Base-by-base conservation (phyloP, 2,329 filamentous ascomycete genomes). In the Akanthomyces muscarius region DNA sequence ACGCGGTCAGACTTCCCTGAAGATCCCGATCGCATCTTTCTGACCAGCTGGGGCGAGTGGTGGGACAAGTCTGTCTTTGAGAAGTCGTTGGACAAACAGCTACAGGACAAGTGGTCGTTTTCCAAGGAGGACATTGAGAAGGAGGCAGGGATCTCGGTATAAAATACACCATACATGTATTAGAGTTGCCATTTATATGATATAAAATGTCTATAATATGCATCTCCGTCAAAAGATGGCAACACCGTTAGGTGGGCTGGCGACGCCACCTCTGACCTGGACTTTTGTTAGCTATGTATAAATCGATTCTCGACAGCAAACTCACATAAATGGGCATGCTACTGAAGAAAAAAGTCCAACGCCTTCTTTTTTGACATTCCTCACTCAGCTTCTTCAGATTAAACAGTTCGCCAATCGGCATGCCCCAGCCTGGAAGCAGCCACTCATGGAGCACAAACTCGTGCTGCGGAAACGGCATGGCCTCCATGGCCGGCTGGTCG, bases 11-110 rank as follows among this genome's bases (percentile, higher is more conserved):
- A 83, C 65, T 73, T 84, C 47, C 82, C 82, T 1, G 75, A 79
- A 30, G 81, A 85, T 42, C 78, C 77, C 0, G 78, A 84, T 21
- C 76, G 77, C 57, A 81, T 84, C 61, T 84, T 84, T 69, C 67
- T 85, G 52, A 83, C 81, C 0, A 83, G 81, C 66, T 83, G 81
- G 81, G 82, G 82, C 1, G 81, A 84, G 72, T 85, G 81, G 81
- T 84, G 81, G 81, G 68, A 73, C 16, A 81, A 77, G 69, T 73
- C 77, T 4, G 73, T 78, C 2, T 78, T 78, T 58, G 73, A 67
- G 14, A 70, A 73, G 61, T 72, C 73, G 1, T 70, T 82, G 3
- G 79, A 84, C 59, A 76, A 77, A 71, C 65, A 66, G 1, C 72
- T 84, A 3, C 82, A 84, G 72, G 76, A 83, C 45, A 82, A 80